Evolutionary conservation across 306 rosid species (phyloP).

Genomic region (Citrullus amarus): DNA sequence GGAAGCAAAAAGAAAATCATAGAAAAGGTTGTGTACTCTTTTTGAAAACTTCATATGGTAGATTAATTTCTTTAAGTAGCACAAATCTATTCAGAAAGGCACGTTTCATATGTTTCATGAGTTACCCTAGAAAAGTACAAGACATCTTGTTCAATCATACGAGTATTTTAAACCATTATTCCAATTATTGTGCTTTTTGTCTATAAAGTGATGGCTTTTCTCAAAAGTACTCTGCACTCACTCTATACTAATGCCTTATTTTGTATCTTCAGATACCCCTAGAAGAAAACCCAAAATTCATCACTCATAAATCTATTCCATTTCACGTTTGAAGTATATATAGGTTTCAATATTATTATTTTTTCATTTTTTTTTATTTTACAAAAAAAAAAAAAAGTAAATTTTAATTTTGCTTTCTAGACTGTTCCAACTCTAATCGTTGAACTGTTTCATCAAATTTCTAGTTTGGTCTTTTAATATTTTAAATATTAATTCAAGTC

Average conservation of each 20-base stretch:
- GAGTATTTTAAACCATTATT: neutral
- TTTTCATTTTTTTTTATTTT: too few species aligned
- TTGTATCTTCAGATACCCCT: neutral
- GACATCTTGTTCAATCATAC: neutral
- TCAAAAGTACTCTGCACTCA: neutral
- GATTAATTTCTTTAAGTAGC: neutral
- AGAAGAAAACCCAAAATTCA: neutral
- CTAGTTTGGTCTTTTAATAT: neutral
- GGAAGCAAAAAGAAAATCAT: neutral
- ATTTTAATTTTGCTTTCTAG: neutral
- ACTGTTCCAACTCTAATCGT: neutral
- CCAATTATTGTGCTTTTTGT: conserved; percentile 1
- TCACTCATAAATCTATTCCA: neutral
- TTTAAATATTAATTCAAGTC: neutral
- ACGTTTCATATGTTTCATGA: neutral
- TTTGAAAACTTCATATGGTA: neutral
- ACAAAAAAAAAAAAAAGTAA: neutral
- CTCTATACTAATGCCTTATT: neutral
- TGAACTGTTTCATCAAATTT: neutral
- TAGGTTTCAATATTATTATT: neutral
- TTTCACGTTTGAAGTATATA: neutral
- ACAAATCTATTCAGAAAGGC: neutral
- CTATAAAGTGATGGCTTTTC: neutral
- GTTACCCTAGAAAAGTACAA: neutral
- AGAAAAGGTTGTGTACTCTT: neutral